Evolutionary conservation across 1,139 yeast genomes (phyloP).

Genomic region (Debaryomyces coudertii): DNA sequence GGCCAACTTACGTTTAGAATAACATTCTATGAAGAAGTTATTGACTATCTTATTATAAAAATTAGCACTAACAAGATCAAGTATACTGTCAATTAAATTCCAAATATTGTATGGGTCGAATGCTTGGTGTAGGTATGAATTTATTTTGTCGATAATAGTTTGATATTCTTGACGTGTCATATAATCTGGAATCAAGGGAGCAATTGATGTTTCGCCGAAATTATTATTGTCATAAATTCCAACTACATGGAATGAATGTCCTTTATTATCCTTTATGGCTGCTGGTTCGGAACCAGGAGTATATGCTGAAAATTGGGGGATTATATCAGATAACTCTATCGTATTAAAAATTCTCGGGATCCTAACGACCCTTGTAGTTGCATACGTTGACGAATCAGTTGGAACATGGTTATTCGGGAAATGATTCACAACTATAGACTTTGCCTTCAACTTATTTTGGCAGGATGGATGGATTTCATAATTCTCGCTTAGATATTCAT

Average conservation of each 20-base stretch:
- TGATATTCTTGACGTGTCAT: slow-evolving; percentile 39
- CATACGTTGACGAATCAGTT: slow-evolving; percentile 28
- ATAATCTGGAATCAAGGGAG: slow-evolving; percentile 55
- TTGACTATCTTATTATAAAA: slow-evolving; percentile 28
- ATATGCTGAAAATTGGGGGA: slow-evolving; percentile 61
- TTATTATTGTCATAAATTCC: slow-evolving; percentile 44
- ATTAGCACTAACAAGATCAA: slow-evolving; percentile 53
- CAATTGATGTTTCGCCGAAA: slow-evolving; percentile 56
- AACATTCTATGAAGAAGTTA: slow-evolving; percentile 21
- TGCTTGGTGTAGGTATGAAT: slow-evolving; percentile 43
- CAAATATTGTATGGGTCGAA: slow-evolving; percentile 37
- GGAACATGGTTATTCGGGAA: slow-evolving; percentile 59
- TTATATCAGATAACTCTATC: slow-evolving; percentile 32
- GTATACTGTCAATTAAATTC: slow-evolving; percentile 42
- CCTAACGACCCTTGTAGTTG: slow-evolving; percentile 59
- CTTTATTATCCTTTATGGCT: slow-evolving; percentile 38
- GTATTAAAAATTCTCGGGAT: slow-evolving; percentile 57
- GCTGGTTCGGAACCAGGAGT: slow-evolving; percentile 74
- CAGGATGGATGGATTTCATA: slow-evolving; percentile 19
- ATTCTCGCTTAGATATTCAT: slow-evolving; percentile 52
- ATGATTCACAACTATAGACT: slow-evolving; percentile 56
- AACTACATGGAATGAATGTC: slow-evolving; percentile 28
- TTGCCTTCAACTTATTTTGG: slow-evolving; percentile 20
- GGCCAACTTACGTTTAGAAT: slow-evolving; percentile 32
- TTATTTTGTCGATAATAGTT: slow-evolving; percentile 48